These are phyloP conservation scores for Domatiomyces catenatus DNA, from an alignment of 2,329 filamentous ascomycete genomes.

Conservation along the genomic window DNA sequence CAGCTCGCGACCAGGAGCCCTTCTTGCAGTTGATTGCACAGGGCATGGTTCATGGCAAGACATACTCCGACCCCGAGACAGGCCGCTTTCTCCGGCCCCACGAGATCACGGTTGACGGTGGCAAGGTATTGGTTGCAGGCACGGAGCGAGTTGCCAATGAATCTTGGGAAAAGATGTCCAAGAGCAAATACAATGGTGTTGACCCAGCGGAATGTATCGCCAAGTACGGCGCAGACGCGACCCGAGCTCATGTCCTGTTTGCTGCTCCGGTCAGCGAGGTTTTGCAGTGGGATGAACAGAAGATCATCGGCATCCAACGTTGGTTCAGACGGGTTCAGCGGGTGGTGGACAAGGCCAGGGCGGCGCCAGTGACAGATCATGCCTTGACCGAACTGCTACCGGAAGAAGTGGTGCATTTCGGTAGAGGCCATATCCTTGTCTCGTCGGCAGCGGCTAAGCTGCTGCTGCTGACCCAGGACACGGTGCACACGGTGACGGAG, in stretches of 20 bases:
- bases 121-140: constrained; percentile 44
- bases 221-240: constrained; percentile 67
- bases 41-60: constrained; percentile 86
- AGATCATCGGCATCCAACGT: constrained; percentile 64
- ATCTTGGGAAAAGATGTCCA: constrained; percentile 84
- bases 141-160: constrained; percentile 45
- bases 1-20: constrained; percentile 44
- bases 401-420: constrained; percentile 5
- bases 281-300: constrained; percentile 73
- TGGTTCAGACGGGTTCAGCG: constrained; percentile 60
- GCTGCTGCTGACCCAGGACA: constrained; percentile 52
- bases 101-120: constrained; percentile 46
- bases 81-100: constrained; percentile 62
- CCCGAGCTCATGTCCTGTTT: constrained; percentile 75
- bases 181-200: constrained; percentile 85
- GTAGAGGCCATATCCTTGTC: constrained; percentile 28
- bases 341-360: constrained; percentile 30
- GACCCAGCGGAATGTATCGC: constrained; percentile 60
- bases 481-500: constrained; percentile 50
- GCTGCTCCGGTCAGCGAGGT: constrained; percentile 72
- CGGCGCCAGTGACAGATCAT: neutral
- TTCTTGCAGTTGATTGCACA: constrained; percentile 74
- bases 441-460: constrained; percentile 29
- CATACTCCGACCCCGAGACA: constrained; percentile 57
- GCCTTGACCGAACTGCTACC: neutral